phyloP scores from a whole-genome alignment of 148 eudicot genomes.

The Spergularia bocconei region DNA sequence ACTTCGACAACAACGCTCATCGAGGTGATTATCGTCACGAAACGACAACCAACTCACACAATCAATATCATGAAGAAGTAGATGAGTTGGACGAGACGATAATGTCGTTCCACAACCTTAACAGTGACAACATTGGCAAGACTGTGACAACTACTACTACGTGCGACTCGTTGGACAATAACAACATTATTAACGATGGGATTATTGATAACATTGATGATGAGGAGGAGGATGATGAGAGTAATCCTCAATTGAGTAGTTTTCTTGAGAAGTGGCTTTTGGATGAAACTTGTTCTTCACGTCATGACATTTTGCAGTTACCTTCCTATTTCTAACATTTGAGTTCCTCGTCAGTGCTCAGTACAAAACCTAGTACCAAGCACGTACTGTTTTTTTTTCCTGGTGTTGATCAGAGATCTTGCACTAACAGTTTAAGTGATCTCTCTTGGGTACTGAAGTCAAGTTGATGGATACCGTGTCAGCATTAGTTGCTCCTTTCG shows the following conservation, averaged over 20 bases:
- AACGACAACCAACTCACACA: neutral
- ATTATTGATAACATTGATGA: conserved; percentile 12
- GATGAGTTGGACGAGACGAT: conserved; percentile 17
- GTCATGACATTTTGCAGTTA: conserved; percentile 56
- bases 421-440: no score
- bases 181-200: conserved; percentile 5
- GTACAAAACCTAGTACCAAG: no score
- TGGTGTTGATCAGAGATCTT: no score
- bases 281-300: conserved; percentile 56
- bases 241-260: conserved; percentile 60
- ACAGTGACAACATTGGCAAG: neutral
- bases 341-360: neutral
- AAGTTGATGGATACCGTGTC: no score
- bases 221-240: conserved; percentile 12
- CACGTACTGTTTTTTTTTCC: no score
- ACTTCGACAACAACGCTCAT: neutral
- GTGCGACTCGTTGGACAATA: conserved; percentile 12
- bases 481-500: no score
- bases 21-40: neutral
- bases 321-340: conserved; percentile 49
- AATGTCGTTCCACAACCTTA: conserved; percentile 16
- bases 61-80: conserved; percentile 29
- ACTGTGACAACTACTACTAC: neutral
- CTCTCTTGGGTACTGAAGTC: no score
- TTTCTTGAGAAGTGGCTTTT: conserved; percentile 82